A percentile compares a stretch with the other conserved stretches of the same genome.
phyloP scores from a whole-genome alignment of 192 early-diverging fungal genomes.

The Coemansia aciculifera region DNA sequence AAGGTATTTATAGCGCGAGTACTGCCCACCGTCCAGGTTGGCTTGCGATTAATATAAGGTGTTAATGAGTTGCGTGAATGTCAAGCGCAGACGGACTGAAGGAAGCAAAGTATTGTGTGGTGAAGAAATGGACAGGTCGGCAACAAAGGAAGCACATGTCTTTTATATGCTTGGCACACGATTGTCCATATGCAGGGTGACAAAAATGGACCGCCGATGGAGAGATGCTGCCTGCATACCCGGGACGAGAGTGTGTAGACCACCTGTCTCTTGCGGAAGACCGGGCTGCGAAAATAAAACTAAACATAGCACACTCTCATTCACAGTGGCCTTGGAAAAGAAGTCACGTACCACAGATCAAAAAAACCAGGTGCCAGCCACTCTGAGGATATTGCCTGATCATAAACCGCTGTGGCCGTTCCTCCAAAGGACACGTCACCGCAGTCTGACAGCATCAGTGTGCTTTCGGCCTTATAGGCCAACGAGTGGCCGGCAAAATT shows the following conservation, averaged over 20 bases:
- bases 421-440: neutral
- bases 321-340: neutral
- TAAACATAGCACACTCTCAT: neutral
- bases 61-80: neutral
- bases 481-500: neutral
- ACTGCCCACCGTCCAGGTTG: neutral
- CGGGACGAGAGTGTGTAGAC: neutral
- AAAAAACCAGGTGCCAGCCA: neutral
- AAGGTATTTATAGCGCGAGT: neutral
- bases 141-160: neutral
- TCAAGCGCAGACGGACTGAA: neutral
- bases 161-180: conserved; percentile 5
- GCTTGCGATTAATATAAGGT: neutral
- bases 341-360: too few relatives aligned
- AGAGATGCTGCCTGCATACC: neutral
- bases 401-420: neutral
- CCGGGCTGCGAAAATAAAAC: neutral
- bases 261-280: neutral
- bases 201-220: neutral
- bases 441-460: neutral
- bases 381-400: neutral
- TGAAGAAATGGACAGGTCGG: neutral
- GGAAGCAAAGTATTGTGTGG: neutral
- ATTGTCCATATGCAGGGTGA: conserved; percentile 10
- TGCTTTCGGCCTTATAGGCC: neutral